These are phyloP conservation scores for Alternaria ventricosa DNA, from an alignment of 2,329 filamentous ascomycete genomes.

Conservation along the genomic window DNA sequence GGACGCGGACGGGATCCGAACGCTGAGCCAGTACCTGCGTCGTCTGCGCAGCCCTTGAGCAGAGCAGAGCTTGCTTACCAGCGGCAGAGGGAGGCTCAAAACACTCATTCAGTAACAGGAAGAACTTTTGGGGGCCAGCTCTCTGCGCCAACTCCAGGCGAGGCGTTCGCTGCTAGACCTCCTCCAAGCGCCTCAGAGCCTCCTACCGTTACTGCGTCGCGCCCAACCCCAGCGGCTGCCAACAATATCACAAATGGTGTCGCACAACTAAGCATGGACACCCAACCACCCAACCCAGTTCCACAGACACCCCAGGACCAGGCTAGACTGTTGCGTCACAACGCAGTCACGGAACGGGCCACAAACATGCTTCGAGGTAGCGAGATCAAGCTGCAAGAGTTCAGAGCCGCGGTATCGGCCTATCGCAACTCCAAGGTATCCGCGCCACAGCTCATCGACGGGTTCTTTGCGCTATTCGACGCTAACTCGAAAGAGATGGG, in stretches of 20 bases:
- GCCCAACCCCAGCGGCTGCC: slow-evolving; percentile 29
- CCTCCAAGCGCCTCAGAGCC: slow-evolving; percentile 48
- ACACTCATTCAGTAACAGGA: slow-evolving; percentile 78
- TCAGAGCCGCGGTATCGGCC: slow-evolving; percentile 79
- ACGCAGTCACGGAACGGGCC: slow-evolving; percentile 85
- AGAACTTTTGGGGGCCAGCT: slow-evolving; percentile 87
- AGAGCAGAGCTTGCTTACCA: slow-evolving; percentile 92
- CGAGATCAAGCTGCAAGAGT: slow-evolving; percentile 73
- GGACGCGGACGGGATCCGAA: slow-evolving; percentile 86
- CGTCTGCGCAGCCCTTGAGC: slow-evolving; percentile 79
- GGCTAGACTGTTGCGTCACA: slow-evolving; percentile 79
- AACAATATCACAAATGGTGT: slow-evolving; percentile 29
- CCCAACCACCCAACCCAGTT: slow-evolving; percentile 19
- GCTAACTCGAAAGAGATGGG: slow-evolving; percentile 81
- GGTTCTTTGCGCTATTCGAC: slow-evolving; percentile 87
- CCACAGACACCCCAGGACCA: slow-evolving; percentile 74
- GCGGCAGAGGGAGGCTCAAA: slow-evolving; percentile 88
- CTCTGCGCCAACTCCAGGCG: slow-evolving; percentile 58
- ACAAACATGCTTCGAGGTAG: slow-evolving; percentile 81
- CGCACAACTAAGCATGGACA: slow-evolving; percentile 42
- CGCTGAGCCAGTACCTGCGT: slow-evolving; percentile 76
- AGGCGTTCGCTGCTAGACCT: slow-evolving; percentile 56
- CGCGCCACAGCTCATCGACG: slow-evolving; percentile 80
- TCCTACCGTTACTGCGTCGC: slow-evolving; percentile 49
- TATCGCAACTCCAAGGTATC: slow-evolving; percentile 74